phyloP scores from a whole-genome alignment of 2,329 filamentous ascomycete genomes.

The Fusarium tricinctum region DNA sequence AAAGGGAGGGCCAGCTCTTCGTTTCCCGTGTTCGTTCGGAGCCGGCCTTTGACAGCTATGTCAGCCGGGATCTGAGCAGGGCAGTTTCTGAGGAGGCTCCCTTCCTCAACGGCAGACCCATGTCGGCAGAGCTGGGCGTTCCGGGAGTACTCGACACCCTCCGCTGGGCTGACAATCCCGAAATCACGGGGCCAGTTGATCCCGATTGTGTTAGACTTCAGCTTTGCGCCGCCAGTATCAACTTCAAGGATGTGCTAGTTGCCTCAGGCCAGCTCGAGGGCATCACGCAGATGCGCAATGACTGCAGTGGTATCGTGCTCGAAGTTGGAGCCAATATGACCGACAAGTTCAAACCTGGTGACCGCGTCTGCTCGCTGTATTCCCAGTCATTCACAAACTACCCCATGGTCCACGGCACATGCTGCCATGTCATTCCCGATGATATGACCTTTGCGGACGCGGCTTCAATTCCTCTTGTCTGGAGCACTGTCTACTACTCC shows the following conservation, averaged over 20 bases:
- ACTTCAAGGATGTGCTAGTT: slow-evolving; percentile 56
- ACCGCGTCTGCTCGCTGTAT: slow-evolving; percentile 44
- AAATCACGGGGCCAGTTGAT: neutral
- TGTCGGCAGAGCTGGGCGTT: slow-evolving; percentile 11
- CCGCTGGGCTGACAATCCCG: slow-evolving; percentile 8
- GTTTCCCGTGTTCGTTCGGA: neutral
- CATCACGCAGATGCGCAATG: slow-evolving; percentile 50
- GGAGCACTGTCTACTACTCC: slow-evolving; percentile 40
- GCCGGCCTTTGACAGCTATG: neutral
- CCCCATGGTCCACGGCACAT: slow-evolving; percentile 25
- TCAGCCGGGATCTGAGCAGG: neutral
- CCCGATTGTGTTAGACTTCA: slow-evolving; percentile 6
- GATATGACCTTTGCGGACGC: slow-evolving; percentile 49
- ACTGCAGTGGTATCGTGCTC: slow-evolving; percentile 53
- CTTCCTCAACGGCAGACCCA: neutral
- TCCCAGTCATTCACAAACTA: slow-evolving; percentile 35
- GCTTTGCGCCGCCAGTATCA: slow-evolving; percentile 43
- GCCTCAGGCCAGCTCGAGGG: slow-evolving; percentile 52
- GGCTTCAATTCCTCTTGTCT: slow-evolving; percentile 42
- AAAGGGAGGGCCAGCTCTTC: neutral
- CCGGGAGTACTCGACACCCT: slow-evolving; percentile 12
- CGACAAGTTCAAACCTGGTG: slow-evolving; percentile 31
- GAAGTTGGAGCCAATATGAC: slow-evolving; percentile 50
- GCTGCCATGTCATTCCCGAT: slow-evolving; percentile 35
- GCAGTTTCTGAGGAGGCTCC: neutral